Evolutionary conservation across 2,329 filamentous ascomycete genomes (phyloP).

Genomic region (Ilyonectria robusta): DNA sequence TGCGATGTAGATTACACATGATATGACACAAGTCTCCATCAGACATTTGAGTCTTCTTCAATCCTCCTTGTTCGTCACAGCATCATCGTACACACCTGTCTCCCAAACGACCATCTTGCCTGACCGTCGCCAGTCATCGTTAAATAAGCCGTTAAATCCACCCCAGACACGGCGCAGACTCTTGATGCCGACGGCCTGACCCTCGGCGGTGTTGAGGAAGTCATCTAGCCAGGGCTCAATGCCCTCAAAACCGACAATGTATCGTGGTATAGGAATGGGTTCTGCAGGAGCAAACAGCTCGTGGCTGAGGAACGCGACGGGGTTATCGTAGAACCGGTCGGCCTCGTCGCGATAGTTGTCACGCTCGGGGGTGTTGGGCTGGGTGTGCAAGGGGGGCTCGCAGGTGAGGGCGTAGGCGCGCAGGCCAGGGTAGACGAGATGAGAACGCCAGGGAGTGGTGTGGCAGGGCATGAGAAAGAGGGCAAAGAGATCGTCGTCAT

Average conservation of each 20-base stretch:
- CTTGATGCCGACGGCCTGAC: constrained; percentile 57
- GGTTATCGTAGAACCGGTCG: constrained; percentile 87
- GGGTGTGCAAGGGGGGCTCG: constrained; percentile 84
- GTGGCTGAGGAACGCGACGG: constrained; percentile 66
- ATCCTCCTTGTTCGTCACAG: constrained; percentile 6
- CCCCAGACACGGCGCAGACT: constrained; percentile 66
- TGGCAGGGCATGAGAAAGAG: constrained; percentile 97
- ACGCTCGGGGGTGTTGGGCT: constrained; percentile 72
- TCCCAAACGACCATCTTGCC: constrained; percentile 75
- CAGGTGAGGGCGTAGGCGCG: constrained; percentile 89
- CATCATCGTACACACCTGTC: constrained; percentile 55
- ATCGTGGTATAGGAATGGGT: constrained; percentile 61
- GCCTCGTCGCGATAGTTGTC: constrained; percentile 87
- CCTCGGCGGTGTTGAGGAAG: constrained; percentile 60
- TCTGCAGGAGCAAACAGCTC: constrained; percentile 61
- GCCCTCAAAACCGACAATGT: constrained; percentile 73
- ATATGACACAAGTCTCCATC: constrained; percentile 6
- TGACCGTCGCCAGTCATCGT: constrained; percentile 71
- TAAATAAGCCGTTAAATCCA: constrained; percentile 73
- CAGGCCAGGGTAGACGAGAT: constrained; percentile 82
- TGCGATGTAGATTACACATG: constrained; percentile 14
- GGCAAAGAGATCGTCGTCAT: constrained; percentile 68
- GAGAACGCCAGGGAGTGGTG: constrained; percentile 93
- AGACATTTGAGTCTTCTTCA: not conserved
- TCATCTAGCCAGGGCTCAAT: constrained; percentile 63